Conservation (phyloP, 306 rosid species). For the Urtica urens region DNA sequence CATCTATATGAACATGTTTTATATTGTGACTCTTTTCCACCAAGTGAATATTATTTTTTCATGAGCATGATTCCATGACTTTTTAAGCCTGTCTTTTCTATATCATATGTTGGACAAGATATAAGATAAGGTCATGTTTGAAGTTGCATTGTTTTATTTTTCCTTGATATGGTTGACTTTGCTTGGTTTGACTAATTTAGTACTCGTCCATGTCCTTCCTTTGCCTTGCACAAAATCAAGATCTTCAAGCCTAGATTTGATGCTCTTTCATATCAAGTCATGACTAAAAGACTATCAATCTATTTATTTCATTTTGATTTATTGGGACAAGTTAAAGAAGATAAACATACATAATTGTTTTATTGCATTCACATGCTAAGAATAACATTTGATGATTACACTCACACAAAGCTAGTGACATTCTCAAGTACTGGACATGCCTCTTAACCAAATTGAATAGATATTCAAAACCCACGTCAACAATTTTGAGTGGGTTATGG, state of each 20-base stretch:
- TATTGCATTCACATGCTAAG: conserved; percentile 25
- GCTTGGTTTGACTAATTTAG: background rate
- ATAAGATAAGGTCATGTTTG: background rate
- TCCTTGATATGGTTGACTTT: conserved; percentile 18
- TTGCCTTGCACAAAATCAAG: background rate
- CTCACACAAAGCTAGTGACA: conserved; percentile 25
- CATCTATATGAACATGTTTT: background rate
- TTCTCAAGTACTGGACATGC: conserved; percentile 30
- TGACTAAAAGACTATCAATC: background rate
- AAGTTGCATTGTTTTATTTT: conserved; percentile 18
- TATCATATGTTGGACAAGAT: background rate
- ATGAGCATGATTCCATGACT: background rate
- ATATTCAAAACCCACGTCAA: background rate
- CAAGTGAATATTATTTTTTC: background rate
- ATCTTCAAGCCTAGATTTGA: background rate
- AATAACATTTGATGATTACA: conserved; percentile 41
- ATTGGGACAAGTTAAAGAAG: background rate
- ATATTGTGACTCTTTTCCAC: conserved; percentile 2
- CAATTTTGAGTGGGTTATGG: conserved; percentile 4
- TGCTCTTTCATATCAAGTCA: background rate
- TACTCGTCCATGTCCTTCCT: background rate
- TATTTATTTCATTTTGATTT: background rate
- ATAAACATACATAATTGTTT: background rate
- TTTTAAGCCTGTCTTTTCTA: background rate
- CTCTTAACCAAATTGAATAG: conserved; percentile 10